These are phyloP conservation scores for Mycena capillaripes DNA, from an alignment of 768 basidiomycete species.

Conservation along the genomic window DNA sequence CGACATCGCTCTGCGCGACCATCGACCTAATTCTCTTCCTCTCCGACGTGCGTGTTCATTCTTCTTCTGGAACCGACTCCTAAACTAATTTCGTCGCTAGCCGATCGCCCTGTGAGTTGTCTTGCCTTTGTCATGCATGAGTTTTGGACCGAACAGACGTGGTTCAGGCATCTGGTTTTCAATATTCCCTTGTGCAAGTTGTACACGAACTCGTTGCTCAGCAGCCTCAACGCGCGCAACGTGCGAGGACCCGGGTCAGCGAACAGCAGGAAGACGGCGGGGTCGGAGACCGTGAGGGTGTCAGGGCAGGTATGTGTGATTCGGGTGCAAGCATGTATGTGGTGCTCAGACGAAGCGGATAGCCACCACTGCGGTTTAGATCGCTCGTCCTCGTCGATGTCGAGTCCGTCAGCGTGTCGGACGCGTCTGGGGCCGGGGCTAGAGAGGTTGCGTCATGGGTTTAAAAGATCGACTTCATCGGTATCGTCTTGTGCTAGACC, in stretches of 20 bases:
- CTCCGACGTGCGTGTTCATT: conserved; percentile 9
- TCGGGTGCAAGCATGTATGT: neutral
- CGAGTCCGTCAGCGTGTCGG: conserved; percentile 9
- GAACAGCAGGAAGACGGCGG: conserved; percentile 1
- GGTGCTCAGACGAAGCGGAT: neutral
- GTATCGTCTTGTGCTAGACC: conserved; percentile 4
- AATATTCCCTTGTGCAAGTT: conserved; percentile 52
- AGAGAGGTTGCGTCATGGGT: neutral
- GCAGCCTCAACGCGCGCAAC: conserved; percentile 50
- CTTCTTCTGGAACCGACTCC: too few species aligned
- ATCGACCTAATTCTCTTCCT: conserved; percentile 50
- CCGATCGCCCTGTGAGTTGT: conserved; percentile 28
- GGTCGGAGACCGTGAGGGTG: conserved; percentile 1
- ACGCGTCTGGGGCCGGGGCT: neutral
- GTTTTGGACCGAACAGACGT: neutral
- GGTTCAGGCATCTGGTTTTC: conserved; percentile 47
- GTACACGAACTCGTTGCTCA: conserved; percentile 56
- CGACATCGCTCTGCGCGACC: conserved; percentile 50
- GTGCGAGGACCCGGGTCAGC: neutral
- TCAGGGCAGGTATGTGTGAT: conserved; percentile 6
- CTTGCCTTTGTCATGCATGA: neutral
- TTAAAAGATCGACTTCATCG: neutral
- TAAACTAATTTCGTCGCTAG: too few species aligned
- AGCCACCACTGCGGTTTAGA: conserved; percentile 10
- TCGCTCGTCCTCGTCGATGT: conserved; percentile 12